Conservation (phyloP, 192 early-diverging fungal species). For the Chytriomyces sp. region DNA sequence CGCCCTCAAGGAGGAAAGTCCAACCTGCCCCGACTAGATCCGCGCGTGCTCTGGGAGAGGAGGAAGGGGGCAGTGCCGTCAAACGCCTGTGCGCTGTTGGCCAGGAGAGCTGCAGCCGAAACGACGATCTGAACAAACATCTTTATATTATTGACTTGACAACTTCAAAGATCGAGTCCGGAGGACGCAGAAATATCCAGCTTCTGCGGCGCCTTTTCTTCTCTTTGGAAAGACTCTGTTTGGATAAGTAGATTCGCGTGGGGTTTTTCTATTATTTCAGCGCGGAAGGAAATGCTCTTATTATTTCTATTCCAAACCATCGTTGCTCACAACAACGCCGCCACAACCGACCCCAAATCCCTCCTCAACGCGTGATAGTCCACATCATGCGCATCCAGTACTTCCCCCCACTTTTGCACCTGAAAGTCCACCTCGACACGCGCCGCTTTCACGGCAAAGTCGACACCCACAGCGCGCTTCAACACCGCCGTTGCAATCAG, state of each 20-base stretch:
- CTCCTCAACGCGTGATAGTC: slow-evolving; percentile 9
- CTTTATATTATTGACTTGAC: neutral
- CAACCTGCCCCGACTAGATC: neutral
- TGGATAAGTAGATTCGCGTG: too few species aligned
- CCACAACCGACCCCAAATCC: slow-evolving; percentile 11
- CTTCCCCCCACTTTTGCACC: slow-evolving; percentile 89
- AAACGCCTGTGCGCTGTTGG: slow-evolving; percentile 3
- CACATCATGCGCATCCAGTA: slow-evolving; percentile 66
- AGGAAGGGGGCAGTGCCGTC: slow-evolving; percentile 20
- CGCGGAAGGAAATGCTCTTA: neutral
- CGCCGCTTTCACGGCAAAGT: slow-evolving; percentile 76
- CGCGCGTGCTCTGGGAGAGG: neutral
- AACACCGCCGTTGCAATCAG: slow-evolving; percentile 87
- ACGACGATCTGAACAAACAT: neutral
- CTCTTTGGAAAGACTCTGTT: too few species aligned
- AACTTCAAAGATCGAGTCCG: neutral
- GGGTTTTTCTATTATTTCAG: neutral
- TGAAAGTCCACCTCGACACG: slow-evolving; percentile 85
- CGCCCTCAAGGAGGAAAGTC: neutral
- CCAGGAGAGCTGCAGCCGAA: neutral
- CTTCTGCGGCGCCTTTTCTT: too few species aligned
- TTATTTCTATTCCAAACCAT: slow-evolving; percentile 5
- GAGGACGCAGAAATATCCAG: neutral
- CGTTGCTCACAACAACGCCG: neutral
- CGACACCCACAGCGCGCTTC: slow-evolving; percentile 71